A percentile compares a stretch with the other conserved stretches of the same genome.
phyloP scores from a whole-genome alignment of 257 asterid genomes.

The Galeopsis tetrahit region DNA sequence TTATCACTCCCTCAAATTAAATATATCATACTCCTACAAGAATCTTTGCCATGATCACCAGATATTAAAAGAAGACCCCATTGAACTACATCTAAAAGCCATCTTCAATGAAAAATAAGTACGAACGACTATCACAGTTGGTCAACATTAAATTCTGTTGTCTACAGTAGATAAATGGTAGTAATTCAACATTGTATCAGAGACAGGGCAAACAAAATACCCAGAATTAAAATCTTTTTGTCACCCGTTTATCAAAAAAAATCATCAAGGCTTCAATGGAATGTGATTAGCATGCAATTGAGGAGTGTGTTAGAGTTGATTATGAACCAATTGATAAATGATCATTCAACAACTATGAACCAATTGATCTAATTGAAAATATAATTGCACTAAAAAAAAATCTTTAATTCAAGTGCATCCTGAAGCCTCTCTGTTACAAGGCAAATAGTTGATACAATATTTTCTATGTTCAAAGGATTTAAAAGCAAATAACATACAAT shows the following conservation, averaged over 20 bases:
- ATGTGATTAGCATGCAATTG: not conserved
- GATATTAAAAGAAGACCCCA: constrained; percentile 1
- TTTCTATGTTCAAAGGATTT: not conserved
- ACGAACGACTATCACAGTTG: not conserved
- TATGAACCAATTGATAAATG: constrained; percentile 6
- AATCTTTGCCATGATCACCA: constrained; percentile 17
- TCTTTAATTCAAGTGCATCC: not conserved
- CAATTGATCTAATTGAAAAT: not conserved
- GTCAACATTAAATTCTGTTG: not conserved
- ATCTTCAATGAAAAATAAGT: constrained; percentile 6
- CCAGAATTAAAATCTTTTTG: not conserved
- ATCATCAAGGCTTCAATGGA: not conserved
- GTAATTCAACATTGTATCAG: constrained; percentile 4
- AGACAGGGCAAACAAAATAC: not conserved
- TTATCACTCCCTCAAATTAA: not conserved
- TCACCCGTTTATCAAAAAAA: not conserved
- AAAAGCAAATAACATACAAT: constrained; percentile 1
- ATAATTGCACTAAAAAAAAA: not conserved
- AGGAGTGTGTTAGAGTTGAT: not conserved
- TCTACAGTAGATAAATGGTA: not conserved
- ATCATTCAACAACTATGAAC: constrained; percentile 3
- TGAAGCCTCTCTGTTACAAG: not conserved
- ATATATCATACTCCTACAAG: constrained; percentile 14
- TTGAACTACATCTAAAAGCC: not conserved
- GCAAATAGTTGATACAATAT: not conserved